Evolutionary conservation across 202 grass and related monocot genomes (phyloP), one percentile per base, ranked within the genome.

Genomic region (Setaria italica): DNA sequence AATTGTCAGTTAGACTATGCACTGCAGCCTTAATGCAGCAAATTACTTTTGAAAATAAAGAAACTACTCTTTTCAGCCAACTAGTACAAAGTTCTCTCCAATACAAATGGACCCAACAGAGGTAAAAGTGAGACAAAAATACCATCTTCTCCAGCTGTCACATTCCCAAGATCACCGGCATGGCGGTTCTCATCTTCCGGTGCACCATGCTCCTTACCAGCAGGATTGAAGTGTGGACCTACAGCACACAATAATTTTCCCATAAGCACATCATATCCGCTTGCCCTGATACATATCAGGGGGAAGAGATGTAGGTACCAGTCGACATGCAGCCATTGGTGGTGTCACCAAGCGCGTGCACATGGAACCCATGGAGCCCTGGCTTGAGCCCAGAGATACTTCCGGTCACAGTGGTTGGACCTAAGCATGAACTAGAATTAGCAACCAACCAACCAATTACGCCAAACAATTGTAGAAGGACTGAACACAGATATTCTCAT

Each of bases 281-380:
- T 66, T 80, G 16, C 49, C 25, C 29, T 50, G 29, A 33, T 3
- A 68, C 45, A 5, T 9, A 9, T 11, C 34, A 83, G 13, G 29
- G 46, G 3, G 49, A 77, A 66, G 5, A 76, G 3, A 42, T 62
- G 4, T 32, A 77, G 11, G 16, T 85, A 98, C 95, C 95, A 82
- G 95, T 98, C 17, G 95, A 98, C 85, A 93, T 85, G 95, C 95
- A 98, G 9, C 92, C 95, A 50, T 98, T 98, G 35, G 95, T 95
- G 77, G 91, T 95, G 86, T 98, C 95, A 7, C 95, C 95, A 75
- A 98, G 89, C 0, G 91, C 91, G 0, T 98, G 95, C 48, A 98
- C 91, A 81, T 98, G 95, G 78, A 98, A 93, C 2, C 95, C 92
- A n/a, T 98, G 93, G 20, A 86, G 80, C 33, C 93, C 95, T 4